Percentiles rank a stretch among this genome's conserved stretches.
These are phyloP conservation scores for Pichia gijzeniarum DNA, from an alignment of 805 yeast species.

Conservation along the genomic window DNA sequence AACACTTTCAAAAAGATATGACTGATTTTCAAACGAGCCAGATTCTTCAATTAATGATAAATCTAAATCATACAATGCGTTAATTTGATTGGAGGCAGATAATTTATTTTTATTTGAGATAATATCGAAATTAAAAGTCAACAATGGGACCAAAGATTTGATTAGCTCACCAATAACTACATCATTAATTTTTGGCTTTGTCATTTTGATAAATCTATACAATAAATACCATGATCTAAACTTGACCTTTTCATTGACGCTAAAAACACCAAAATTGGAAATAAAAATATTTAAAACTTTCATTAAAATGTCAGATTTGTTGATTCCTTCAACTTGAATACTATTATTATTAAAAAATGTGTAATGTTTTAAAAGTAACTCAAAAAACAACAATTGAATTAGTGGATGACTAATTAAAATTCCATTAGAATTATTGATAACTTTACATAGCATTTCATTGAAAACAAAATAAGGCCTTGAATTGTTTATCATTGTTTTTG, in stretches of 20 bases:
- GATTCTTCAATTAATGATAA: constrained; percentile 40
- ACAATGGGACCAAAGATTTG: constrained; percentile 52
- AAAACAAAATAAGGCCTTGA: constrained; percentile 61
- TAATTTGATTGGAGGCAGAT: constrained; percentile 15
- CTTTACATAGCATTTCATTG: constrained; percentile 51
- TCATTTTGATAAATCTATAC: constrained; percentile 70
- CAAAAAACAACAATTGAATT: constrained; percentile 77
- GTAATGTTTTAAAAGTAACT: constrained; percentile 75
- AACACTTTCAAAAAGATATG: constrained; percentile 77
- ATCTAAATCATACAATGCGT: constrained; percentile 24
- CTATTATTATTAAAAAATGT: constrained; percentile 44
- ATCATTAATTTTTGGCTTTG: constrained; percentile 57
- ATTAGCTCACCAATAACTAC: constrained; percentile 50
- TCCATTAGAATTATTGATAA: constrained; percentile 29
- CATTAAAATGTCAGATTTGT: constrained; percentile 46
- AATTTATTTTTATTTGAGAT: constrained; percentile 20
- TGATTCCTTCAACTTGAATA: constrained; percentile 34
- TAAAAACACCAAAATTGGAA: constrained; percentile 76
- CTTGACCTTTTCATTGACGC: constrained; percentile 64
- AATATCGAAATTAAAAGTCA: constrained; percentile 55
- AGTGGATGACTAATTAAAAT: constrained; percentile 65
- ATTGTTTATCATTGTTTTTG: constrained; percentile 56
- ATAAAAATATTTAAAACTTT: constrained; percentile 72
- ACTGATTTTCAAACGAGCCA: constrained; percentile 69
- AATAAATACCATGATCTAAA: constrained; percentile 88